These are phyloP conservation scores for Talaromyces rugulosus DNA, from an alignment of 2,329 filamentous ascomycete species.

Conservation along the genomic window DNA sequence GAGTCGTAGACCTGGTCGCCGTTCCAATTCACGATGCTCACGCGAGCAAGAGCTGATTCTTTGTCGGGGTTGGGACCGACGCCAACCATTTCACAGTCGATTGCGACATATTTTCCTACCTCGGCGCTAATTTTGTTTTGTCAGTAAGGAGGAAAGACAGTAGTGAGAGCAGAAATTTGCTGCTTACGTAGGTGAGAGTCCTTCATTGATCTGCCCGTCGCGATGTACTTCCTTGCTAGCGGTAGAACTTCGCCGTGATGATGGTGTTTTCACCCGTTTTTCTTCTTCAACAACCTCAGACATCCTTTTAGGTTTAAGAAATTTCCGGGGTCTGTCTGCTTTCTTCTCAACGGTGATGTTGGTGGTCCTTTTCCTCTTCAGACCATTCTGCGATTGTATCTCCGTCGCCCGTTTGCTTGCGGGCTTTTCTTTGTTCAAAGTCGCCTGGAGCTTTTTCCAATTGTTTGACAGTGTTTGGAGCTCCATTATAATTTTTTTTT, in stretches of 20 bases:
- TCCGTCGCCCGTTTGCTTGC: neutral
- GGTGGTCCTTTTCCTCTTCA: slow-evolving; percentile 29
- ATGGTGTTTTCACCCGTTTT: slow-evolving; percentile 23
- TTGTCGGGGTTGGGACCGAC: slow-evolving; percentile 60
- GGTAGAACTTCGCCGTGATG: slow-evolving; percentile 47
- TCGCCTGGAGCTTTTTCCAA: slow-evolving; percentile 44
- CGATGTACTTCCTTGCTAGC: slow-evolving; percentile 43
- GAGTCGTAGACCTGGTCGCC: slow-evolving; percentile 91
- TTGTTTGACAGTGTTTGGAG: slow-evolving; percentile 44
- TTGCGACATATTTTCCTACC: slow-evolving; percentile 82
- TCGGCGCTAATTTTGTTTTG: slow-evolving; percentile 49
- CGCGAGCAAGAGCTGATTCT: slow-evolving; percentile 74
- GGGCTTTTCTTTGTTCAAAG: slow-evolving; percentile 25
- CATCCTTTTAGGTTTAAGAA: slow-evolving; percentile 31
- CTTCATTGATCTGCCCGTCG: slow-evolving; percentile 59
- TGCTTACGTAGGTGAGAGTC: slow-evolving; percentile 47
- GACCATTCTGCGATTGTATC: slow-evolving; percentile 28
- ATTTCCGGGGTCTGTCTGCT: slow-evolving; percentile 16
- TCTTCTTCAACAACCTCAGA: slow-evolving; percentile 18
- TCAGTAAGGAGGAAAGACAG: slow-evolving; percentile 10
- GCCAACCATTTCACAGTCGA: slow-evolving; percentile 99
- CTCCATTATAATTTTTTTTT: slow-evolving; percentile 30
- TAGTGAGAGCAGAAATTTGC: slow-evolving; percentile 15
- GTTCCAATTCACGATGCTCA: slow-evolving; percentile 90
- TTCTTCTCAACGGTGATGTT: slow-evolving; percentile 19